Evolutionary conservation across 352 stramenopile species (phyloP), one percentile per base, ranked within the genome.

Genomic region (Achlya hypogyna): DNA sequence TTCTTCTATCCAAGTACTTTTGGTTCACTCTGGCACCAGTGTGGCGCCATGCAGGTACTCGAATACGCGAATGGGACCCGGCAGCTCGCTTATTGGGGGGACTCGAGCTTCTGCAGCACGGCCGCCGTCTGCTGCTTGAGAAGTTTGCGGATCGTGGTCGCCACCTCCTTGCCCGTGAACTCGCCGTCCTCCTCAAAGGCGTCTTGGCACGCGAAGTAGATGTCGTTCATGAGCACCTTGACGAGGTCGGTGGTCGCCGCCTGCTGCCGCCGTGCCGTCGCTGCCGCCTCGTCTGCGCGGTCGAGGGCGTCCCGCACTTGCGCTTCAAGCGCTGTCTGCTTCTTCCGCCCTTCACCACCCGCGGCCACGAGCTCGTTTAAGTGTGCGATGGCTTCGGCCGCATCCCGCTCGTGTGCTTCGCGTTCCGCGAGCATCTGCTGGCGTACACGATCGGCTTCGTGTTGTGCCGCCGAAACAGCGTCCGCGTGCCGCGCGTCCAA

Each of bases 171-270:
- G 31, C 84, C 84, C 9, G 82, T 89, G 60, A 91, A 92, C 69
- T 92, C 84, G 2, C 74, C 81, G 23, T 92, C 84, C 72, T 92
- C 84, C 34, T 92, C 84, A 45, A 92, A 92, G 9, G 82, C 82
- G 62, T 92, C 82, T 65, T 92, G 84, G 71, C 88, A 92, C 38
- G 88, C 78, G 64, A 91, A 90, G 73, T 92, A 92, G 62, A 92
- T 86, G 71, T 90, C 84, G 81, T 92, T 91, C 84, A 92, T 92
- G 65, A 88, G 85, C 69, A 89, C 84, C 69, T 92, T 92, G 45
- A 92, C 77, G 27, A 90, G 62, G 52, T 87, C 81, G 54, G 76
- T 87, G 52, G 88, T 62, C 38, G 78, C 78, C 12, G 75, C 74
- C 49, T 81, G 80, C 58, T 88, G 80, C 32, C 83, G 76, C 52